phyloP scores from a whole-genome alignment of 257 asterid genomes.

The Linderniella brevidens region DNA sequence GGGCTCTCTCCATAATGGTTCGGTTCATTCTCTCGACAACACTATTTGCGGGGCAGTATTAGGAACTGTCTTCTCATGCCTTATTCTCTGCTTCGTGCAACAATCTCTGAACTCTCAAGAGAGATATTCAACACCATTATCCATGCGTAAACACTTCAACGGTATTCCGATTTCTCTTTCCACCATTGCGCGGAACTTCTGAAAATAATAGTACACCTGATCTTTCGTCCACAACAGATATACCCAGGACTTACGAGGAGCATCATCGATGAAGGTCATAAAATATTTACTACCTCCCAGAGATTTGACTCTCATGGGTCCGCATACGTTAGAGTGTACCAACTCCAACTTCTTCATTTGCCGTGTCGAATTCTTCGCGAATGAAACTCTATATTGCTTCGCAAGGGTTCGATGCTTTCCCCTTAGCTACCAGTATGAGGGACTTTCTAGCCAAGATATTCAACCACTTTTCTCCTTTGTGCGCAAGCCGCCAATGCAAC shows the following conservation, averaged over 20 bases:
- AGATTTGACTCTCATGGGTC: neutral
- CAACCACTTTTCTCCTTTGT: neutral
- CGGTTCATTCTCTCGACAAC: neutral
- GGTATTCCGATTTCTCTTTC: neutral
- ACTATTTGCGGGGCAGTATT: neutral
- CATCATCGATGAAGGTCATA: too few species aligned
- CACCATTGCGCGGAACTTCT: neutral
- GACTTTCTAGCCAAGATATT: neutral
- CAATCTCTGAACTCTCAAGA: neutral
- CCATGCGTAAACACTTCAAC: neutral
- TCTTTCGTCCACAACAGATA: too few species aligned
- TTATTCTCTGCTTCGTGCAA: neutral
- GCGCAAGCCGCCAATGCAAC: neutral
- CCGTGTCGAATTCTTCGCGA: neutral
- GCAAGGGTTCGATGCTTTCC: neutral
- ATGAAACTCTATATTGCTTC: neutral
- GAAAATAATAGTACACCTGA: neutral
- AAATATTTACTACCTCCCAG: neutral
- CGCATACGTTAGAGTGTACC: neutral
- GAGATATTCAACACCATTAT: neutral
- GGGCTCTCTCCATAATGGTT: neutral
- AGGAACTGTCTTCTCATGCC: conserved; percentile 2
- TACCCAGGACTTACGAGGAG: too few species aligned
- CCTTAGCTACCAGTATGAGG: neutral
- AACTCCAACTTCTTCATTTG: neutral